Evolutionary conservation across 225 moss, liverwort and hornwort genomes (phyloP).

Genomic region (Pleurozium schreberi): DNA sequence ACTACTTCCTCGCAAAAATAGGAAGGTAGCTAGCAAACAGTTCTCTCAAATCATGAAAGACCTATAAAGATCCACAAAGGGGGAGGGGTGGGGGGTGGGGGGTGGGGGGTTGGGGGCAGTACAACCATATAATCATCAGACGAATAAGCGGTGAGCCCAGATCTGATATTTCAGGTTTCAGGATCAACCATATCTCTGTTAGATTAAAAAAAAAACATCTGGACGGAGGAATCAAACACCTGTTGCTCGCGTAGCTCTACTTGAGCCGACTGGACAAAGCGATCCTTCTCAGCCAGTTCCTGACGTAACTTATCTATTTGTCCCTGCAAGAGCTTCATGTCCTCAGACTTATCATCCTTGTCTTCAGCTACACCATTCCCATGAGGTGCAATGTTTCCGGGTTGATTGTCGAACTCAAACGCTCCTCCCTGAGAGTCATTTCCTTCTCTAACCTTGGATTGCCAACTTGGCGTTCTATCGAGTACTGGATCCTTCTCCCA

Average conservation of each 20-base stretch:
- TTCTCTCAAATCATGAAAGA: neutral
- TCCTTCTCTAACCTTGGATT: conserved; percentile 13
- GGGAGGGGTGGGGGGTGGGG: too few relatives aligned
- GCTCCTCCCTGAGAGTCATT: conserved; percentile 17
- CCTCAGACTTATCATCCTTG: conserved; percentile 27
- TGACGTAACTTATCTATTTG: conserved; percentile 38
- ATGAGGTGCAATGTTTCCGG: conserved; percentile 5
- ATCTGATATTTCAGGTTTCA: neutral
- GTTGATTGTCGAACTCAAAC: conserved; percentile 9
- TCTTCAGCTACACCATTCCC: conserved; percentile 11
- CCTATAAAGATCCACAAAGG: neutral
- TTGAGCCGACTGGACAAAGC: conserved; percentile 40
- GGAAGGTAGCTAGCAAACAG: neutral
- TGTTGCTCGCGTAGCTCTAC: conserved; percentile 45
- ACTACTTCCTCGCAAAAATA: neutral
- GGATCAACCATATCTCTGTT: neutral
- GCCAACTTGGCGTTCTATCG: conserved; percentile 18
- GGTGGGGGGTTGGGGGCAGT: too few relatives aligned
- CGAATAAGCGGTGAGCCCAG: neutral
- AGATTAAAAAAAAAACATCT: neutral
- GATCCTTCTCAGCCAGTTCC: conserved; percentile 49
- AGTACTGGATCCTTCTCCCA: conserved; percentile 25
- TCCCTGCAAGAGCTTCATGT: conserved; percentile 25
- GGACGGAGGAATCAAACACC: conserved; percentile 8
- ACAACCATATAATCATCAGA: neutral